A percentile compares a stretch with the other conserved stretches of the same genome.
These are phyloP conservation scores for Magnusiomyces suaveolens DNA, from an alignment of 1,139 yeast species.

Conservation along the genomic window DNA sequence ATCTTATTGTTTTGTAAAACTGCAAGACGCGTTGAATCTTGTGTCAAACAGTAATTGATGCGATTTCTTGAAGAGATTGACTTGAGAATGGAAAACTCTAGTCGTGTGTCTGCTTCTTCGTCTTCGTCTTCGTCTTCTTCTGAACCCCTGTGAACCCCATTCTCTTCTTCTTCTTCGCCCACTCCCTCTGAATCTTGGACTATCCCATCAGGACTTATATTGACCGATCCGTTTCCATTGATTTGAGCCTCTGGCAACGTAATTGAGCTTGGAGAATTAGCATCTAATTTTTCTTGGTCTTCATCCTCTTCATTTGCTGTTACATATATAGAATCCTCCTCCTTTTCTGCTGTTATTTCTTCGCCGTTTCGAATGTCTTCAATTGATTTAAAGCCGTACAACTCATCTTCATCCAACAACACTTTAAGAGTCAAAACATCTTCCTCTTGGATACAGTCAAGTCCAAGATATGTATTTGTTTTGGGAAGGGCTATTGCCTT, in stretches of 20 bases:
- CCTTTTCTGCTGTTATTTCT: too few species aligned
- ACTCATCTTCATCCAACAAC: slow-evolving; percentile 14
- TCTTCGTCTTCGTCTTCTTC: slow-evolving; percentile 7
- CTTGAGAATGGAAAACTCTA: slow-evolving; percentile 7
- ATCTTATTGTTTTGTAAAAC: slow-evolving; percentile 6
- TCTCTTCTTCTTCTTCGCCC: not conserved
- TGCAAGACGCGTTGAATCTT: slow-evolving; percentile 12
- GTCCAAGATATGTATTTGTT: slow-evolving; percentile 14
- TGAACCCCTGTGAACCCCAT: slow-evolving; percentile 1
- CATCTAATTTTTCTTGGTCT: not conserved
- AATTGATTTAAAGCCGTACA: slow-evolving; percentile 10
- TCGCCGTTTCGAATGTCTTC: too few species aligned
- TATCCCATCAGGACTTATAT: not conserved
- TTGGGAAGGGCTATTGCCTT: slow-evolving; percentile 19
- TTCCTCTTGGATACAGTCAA: slow-evolving; percentile 10
- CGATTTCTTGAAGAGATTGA: not conserved
- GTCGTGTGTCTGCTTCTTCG: slow-evolving; percentile 7
- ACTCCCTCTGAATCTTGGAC: not conserved
- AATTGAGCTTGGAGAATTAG: not conserved
- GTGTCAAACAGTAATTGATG: slow-evolving; percentile 10
- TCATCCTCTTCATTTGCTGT: slow-evolving; percentile 3
- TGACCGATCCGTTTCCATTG: not conserved
- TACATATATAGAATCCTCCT: too few species aligned
- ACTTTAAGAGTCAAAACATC: slow-evolving; percentile 6
- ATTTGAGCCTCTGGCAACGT: not conserved